Evolutionary conservation across 2,329 filamentous ascomycete species (phyloP).

Genomic region (Neofusicoccum kwambonambiense): DNA sequence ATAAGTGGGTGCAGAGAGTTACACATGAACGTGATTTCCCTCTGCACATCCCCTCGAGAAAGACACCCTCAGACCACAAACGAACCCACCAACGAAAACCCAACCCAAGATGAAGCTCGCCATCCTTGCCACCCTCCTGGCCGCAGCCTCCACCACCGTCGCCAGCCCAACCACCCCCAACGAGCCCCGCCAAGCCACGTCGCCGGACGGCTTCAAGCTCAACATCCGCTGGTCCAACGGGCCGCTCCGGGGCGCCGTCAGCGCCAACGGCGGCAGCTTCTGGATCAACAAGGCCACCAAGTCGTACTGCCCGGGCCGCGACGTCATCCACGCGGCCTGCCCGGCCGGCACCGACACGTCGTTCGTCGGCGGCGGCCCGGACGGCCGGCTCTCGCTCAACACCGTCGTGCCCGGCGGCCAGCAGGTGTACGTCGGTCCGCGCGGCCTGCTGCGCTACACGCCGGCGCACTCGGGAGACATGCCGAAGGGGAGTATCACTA

Average conservation of each 20-base stretch:
- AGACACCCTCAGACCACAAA: neutral
- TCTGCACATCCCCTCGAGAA: neutral
- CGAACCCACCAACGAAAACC: neutral
- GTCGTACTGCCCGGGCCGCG: neutral
- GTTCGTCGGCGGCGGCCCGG: neutral
- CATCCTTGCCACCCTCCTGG: neutral
- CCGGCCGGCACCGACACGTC: neutral
- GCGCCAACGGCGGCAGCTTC: neutral
- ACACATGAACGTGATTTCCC: neutral
- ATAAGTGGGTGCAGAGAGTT: neutral
- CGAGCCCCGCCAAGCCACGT: neutral
- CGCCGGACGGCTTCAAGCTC: neutral
- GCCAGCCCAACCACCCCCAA: too few relatives aligned
- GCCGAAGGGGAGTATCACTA: neutral
- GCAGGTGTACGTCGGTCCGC: neutral
- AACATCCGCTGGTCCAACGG: neutral
- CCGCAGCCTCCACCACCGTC: too few relatives aligned
- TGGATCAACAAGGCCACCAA: neutral
- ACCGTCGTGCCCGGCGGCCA: neutral
- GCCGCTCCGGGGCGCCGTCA: neutral
- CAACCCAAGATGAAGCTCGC: neutral
- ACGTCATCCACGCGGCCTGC: neutral
- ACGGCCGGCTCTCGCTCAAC: neutral
- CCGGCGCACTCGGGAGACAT: neutral
- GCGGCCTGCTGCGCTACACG: neutral